These are phyloP conservation scores for Caryocar brasiliense DNA, from an alignment of 441 rosid genomes.

Conservation along the genomic window DNA sequence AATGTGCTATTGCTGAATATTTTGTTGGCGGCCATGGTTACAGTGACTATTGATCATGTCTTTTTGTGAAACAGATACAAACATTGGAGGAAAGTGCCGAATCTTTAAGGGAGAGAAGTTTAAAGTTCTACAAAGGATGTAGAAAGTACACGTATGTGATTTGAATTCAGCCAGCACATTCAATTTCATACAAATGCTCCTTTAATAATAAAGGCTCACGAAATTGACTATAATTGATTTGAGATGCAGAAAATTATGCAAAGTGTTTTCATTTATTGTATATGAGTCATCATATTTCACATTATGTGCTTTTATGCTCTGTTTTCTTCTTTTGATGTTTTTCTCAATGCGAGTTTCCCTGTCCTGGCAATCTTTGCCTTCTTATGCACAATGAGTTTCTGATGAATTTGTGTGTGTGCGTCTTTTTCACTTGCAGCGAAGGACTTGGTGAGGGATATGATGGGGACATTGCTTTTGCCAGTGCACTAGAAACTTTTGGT, in stretches of 20 bases:
- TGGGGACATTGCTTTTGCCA: constrained; percentile 96
- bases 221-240: no score
- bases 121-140: constrained; percentile 93
- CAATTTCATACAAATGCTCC: no score
- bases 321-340: background rate
- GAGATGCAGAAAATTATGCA: no score
- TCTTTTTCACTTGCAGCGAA: constrained; percentile 54
- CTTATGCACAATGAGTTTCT: background rate
- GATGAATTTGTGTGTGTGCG: constrained; percentile 5
- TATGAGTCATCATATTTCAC: no score
- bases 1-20: no score
- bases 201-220: no score
- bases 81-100: constrained; percentile 89
- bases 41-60: background rate
- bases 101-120: constrained; percentile 72
- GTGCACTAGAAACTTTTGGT: constrained; percentile 96
- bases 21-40: no score
- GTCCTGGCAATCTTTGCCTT: background rate
- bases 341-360: background rate
- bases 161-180: background rate
- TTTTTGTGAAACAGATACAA: constrained; percentile 62
- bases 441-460: constrained; percentile 99
- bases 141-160: constrained; percentile 84
- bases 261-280: no score
- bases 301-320: no score